Evolutionary conservation across 1,284 basidiomycete species (phyloP).

Genomic region (Apiotrichum brassicae): DNA sequence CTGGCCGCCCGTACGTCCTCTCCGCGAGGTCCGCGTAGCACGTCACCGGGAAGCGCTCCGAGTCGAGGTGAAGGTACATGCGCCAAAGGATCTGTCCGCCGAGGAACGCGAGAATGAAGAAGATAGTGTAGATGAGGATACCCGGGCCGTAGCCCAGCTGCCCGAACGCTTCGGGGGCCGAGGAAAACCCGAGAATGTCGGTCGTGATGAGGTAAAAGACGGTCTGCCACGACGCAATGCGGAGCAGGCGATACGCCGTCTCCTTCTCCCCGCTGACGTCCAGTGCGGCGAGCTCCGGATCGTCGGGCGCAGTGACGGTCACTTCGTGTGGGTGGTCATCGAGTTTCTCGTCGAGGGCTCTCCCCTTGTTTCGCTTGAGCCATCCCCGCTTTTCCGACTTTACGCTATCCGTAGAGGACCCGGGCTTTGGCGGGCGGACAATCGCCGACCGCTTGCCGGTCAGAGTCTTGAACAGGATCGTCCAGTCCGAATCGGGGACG

Average conservation of each 20-base stretch:
- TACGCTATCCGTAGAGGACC: too few species aligned
- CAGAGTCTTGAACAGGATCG: constrained; percentile 1
- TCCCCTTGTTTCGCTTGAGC: background rate
- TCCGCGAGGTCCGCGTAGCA: constrained; percentile 11
- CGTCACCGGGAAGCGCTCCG: constrained; percentile 6
- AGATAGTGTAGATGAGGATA: constrained; percentile 15
- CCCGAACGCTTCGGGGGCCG: constrained; percentile 34
- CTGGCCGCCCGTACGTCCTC: constrained; percentile 1
- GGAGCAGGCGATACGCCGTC: background rate
- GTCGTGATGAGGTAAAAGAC: constrained; percentile 10
- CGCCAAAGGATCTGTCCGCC: constrained; percentile 6
- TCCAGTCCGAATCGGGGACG: constrained; percentile 8
- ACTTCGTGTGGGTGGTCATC: background rate
- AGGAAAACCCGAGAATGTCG: constrained; percentile 37
- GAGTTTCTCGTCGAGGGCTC: background rate
- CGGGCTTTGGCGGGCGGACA: too few species aligned
- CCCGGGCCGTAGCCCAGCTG: constrained; percentile 22
- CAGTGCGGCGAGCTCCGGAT: too few species aligned
- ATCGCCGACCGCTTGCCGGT: background rate
- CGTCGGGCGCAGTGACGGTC: too few species aligned
- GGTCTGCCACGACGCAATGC: constrained; percentile 8
- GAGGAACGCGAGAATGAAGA: constrained; percentile 7
- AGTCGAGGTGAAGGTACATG: constrained; percentile 8
- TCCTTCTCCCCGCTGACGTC: too few species aligned
- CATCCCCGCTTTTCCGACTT: background rate